phyloP scores from a whole-genome alignment of 2,329 filamentous ascomycete genomes.

The Exophiala calicioides region DNA sequence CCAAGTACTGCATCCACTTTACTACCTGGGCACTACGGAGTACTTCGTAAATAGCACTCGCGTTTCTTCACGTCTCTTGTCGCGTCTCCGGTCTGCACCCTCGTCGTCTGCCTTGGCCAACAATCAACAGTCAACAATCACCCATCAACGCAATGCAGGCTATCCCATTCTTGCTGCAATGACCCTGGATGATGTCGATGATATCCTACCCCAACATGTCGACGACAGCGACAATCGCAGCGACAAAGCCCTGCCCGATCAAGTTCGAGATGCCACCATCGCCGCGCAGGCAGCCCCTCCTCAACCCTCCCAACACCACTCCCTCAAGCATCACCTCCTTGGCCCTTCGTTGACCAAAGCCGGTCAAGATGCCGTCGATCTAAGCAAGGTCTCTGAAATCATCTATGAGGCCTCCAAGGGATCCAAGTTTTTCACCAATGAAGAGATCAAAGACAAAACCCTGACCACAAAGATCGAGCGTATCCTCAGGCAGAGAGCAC shows the following conservation, averaged over 20 bases:
- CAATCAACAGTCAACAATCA: too few species aligned
- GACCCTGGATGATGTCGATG: constrained; percentile 18
- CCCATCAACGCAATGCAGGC: constrained; percentile 11
- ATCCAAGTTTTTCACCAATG: constrained; percentile 92
- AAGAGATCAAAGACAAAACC: constrained; percentile 76
- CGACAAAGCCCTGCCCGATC: background rate
- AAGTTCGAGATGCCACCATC: background rate
- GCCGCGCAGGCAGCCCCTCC: constrained; percentile 9
- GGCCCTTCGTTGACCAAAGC: constrained; percentile 92
- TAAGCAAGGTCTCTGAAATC: constrained; percentile 89
- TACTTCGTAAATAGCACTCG: too few species aligned
- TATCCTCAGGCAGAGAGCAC: constrained; percentile 72
- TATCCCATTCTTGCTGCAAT: constrained; percentile 8
- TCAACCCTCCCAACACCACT: constrained; percentile 50
- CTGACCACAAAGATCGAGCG: constrained; percentile 83
- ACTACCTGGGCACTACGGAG: too few species aligned
- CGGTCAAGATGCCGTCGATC: constrained; percentile 90
- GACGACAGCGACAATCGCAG: background rate
- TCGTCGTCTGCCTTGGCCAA: background rate
- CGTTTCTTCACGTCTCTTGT: constrained; percentile 1
- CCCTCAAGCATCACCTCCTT: constrained; percentile 84
- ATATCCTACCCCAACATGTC: constrained; percentile 6
- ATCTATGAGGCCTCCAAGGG: constrained; percentile 97
- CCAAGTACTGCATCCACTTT: too few species aligned
- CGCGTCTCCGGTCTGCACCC: background rate